A percentile compares a stretch with the other conserved stretches of the same genome.
phyloP scores from a whole-genome alignment of 768 basidiomycete species.

The Naganishia vishniacii region DNA sequence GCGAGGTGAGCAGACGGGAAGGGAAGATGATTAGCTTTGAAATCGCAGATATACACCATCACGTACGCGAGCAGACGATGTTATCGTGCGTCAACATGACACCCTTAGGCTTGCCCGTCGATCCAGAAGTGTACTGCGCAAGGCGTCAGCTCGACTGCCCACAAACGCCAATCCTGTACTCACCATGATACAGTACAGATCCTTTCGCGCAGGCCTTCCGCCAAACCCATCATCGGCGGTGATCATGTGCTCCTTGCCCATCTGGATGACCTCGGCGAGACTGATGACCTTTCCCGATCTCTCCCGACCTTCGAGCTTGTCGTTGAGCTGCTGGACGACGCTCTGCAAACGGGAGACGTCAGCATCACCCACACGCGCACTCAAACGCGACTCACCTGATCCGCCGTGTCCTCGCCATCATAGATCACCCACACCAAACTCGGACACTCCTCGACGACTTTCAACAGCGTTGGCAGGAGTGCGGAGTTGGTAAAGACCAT shows the following conservation, averaged over 20 bases:
- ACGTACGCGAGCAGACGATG: constrained; percentile 62
- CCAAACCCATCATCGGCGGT: constrained; percentile 51
- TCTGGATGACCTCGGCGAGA: constrained; percentile 62
- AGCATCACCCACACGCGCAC: not conserved
- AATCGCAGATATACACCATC: not conserved
- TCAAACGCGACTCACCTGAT: constrained; percentile 29
- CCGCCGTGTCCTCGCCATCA: constrained; percentile 56
- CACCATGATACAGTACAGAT: constrained; percentile 62
- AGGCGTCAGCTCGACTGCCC: not conserved
- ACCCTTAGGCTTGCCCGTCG: constrained; percentile 88
- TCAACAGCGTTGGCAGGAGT: constrained; percentile 67
- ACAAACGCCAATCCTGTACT: not conserved
- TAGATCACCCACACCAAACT: constrained; percentile 73
- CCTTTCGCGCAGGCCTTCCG: constrained; percentile 52
- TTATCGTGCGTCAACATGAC: constrained; percentile 81
- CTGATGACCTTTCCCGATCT: constrained; percentile 58
- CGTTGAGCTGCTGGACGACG: constrained; percentile 59
- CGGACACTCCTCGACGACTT: constrained; percentile 67
- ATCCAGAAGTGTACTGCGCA: constrained; percentile 56
- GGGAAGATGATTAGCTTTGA: not conserved
- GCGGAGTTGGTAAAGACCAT: constrained; percentile 84
- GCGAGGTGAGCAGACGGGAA: not conserved
- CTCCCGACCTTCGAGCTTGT: constrained; percentile 49
- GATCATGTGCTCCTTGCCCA: constrained; percentile 57
- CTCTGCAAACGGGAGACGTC: constrained; percentile 31